Evolutionary conservation across 1,139 yeast species (phyloP), one percentile per base, ranked within the genome.

Genomic region (Maudiozyma humilis): DNA sequence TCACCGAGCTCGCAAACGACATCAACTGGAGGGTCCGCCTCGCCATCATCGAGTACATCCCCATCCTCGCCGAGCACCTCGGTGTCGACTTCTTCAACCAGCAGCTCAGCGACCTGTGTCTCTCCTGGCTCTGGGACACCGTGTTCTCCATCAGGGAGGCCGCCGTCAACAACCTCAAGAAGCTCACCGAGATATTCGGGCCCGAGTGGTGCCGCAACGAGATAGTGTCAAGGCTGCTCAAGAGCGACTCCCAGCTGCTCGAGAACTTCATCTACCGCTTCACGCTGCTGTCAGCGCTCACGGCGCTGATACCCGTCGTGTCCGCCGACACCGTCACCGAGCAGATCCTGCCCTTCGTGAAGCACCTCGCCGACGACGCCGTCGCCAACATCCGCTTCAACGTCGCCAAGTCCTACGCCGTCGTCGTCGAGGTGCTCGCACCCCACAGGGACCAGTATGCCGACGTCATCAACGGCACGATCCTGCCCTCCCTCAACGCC

Each of bases 111-210:
- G 80, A 85, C 41, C 71, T 93, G 54, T 93, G 96, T 61, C 78
- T 93, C 78, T 84, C 91, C 18, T 93, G 98, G 97, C 72, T 93
- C 53, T 89, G 97, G 95, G 99, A 93, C 67, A 85, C 93, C 14
- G 98, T 93, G 35, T 91, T 79, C 66, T 91, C 97, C 6, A 89
- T 93, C 51, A 79, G 99, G 65, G 95, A 88, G 56, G 98, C 98
- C 13, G 97, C 97, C 1, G 95, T 93, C 31, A 68, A 73, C 48
- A 93, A 89, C 63, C 71, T 91, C 56, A 80, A 77, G 54, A 82
- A 83, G 56, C 72, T 93, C 56, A 81, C 96, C 3, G 76, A 75
- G 51, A 88, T 86, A 38, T 93, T 91, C 66, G 98, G 98, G 29
- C 80, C 91, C 19, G 79, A 80, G 36, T 93, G 99, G 99, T 94